These are phyloP conservation scores for Lentinula guzmanii DNA, from an alignment of 768 basidiomycete species.

Conservation along the genomic window DNA sequence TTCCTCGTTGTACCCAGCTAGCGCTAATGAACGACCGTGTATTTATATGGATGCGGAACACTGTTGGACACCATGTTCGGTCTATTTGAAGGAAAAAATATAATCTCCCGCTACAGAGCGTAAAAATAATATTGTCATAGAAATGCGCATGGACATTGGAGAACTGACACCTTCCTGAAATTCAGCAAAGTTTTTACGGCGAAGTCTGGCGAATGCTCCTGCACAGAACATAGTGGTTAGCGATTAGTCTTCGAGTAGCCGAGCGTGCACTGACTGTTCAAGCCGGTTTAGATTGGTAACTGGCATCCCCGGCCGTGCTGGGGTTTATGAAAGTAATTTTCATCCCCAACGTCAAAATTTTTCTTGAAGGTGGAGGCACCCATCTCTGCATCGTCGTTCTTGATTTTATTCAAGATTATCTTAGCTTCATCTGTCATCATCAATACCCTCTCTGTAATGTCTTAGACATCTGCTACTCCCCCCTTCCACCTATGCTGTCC, in stretches of 20 bases:
- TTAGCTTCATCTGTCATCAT: neutral
- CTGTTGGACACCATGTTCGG: slow-evolving; percentile 57
- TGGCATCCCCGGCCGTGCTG: slow-evolving; percentile 24
- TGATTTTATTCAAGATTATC: neutral
- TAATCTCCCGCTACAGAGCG: slow-evolving; percentile 38
- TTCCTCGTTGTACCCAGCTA: slow-evolving; percentile 34
- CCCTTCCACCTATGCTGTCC: neutral
- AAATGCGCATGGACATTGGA: slow-evolving; percentile 11
- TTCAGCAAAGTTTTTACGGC: slow-evolving; percentile 55
- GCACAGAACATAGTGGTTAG: slow-evolving; percentile 2
- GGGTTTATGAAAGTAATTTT: too few species aligned
- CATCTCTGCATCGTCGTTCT: neutral
- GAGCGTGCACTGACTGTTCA: slow-evolving; percentile 44
- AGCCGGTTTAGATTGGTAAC: slow-evolving; percentile 55
- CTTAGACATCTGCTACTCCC: neutral
- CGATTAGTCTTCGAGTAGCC: neutral
- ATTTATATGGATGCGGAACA: slow-evolving; percentile 18
- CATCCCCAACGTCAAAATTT: too few species aligned
- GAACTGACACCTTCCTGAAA: slow-evolving; percentile 55
- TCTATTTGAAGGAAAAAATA: slow-evolving; percentile 42
- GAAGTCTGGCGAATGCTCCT: slow-evolving; percentile 70
- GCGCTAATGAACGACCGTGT: neutral
- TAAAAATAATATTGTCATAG: neutral
- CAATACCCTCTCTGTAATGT: neutral
- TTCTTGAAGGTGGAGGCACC: neutral